These are phyloP conservation scores for Bruguiera sexangula DNA, from an alignment of 345 rosid genomes.

Conservation along the genomic window DNA sequence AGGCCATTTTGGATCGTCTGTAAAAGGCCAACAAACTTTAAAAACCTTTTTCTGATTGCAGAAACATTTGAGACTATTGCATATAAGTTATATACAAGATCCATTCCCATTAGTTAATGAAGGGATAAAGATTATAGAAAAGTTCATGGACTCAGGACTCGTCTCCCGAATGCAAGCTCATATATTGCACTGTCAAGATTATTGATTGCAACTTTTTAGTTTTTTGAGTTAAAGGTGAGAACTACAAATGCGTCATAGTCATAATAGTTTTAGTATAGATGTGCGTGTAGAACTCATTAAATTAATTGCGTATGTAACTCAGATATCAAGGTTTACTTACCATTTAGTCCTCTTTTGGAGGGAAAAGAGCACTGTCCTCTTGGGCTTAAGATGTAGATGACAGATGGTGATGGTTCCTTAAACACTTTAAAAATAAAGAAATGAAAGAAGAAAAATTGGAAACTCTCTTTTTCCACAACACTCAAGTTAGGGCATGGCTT, in stretches of 20 bases:
- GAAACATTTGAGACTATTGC: slow-evolving; percentile 7
- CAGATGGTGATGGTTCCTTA: slow-evolving; percentile 15
- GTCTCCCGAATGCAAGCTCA: no score
- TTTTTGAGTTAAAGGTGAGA: no score
- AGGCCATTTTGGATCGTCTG: slow-evolving; percentile 11
- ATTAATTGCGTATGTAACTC: no score
- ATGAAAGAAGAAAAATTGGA: neutral
- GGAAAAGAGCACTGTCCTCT: slow-evolving; percentile 13
- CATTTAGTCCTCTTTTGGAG: slow-evolving; percentile 11
- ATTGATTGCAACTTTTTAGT: no score
- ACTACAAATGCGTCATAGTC: no score
- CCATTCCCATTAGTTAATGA: slow-evolving; percentile 16
- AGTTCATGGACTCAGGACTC: no score
- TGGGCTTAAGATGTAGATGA: slow-evolving; percentile 14
- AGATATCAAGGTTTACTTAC: neutral
- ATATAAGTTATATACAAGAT: slow-evolving; percentile 5
- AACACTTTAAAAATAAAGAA: neutral
- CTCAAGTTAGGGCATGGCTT: slow-evolving; percentile 3
- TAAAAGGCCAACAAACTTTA: slow-evolving; percentile 27
- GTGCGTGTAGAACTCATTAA: no score
- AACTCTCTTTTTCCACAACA: slow-evolving; percentile 8
- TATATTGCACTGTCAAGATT: no score
- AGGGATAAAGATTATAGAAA: neutral
- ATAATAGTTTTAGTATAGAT: no score
- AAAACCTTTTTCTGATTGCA: slow-evolving; percentile 5